Evolutionary conservation across 2,329 filamentous ascomycete genomes (phyloP), one percentile per base, ranked within the genome.

Genomic region (Apiospora kogelbergensis): DNA sequence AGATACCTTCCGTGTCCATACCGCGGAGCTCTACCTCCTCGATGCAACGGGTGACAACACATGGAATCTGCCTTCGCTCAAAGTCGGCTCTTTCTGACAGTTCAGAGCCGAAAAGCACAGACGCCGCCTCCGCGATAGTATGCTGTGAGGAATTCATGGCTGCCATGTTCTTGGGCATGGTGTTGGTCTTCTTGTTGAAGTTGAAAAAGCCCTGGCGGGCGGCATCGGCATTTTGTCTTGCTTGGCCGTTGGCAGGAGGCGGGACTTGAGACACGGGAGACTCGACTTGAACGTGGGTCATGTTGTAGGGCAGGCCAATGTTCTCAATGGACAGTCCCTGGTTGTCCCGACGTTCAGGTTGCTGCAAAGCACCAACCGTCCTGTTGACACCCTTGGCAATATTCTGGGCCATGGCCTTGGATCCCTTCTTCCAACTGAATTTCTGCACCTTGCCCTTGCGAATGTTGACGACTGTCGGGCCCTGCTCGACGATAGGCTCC

Each of bases 371-470:
- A 65, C 91, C 91, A 70, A 98, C 97, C 6, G 95, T 95, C 68
- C 94, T 93, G 80, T 97, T 97, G 79, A 98, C 90, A 67, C 95
- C 94, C 83, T 98, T 98, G 71, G 93, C 92, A 66, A 98, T 93
- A 77, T 95, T 95, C 80, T 98, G 97, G 37, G 95, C 95, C 75
- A 98, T 91, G 68, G 93, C 95, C 81, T 97, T 95, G 46, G 93
- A 93, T 46, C 94, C 94, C 84, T 97, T 97, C 86, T 98, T 97
- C 95, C 96, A 98, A 82, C 97, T 97, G 82, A 98, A 98, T 80
- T 98, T 98, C 84, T 94, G 97, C 67, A 92, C 90, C 78, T 97
- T 94, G 40, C 93, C 94, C 82, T 98, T 98, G 75, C 94, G 90
- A 71, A 98, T 97, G 75, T 96, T 97, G 70, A 98, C 93, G 42